Evolutionary conservation across 306 rosid species (phyloP).

Genomic region (Medicago truncatula): MtrunA17r5.0-ANR NC_053048.1:40998501-40999000

Average conservation of each 20-base stretch:
- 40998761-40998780: slow-evolving; percentile 88
- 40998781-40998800: slow-evolving; percentile 92
- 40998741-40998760: slow-evolving; percentile 34
- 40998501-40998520: slow-evolving; percentile 98
- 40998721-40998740: too few relatives aligned
- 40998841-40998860: too few relatives aligned
- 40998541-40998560: slow-evolving; percentile 85
- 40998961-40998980: too few relatives aligned
- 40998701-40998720: slow-evolving; percentile 37
- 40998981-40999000: too few relatives aligned
- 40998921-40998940: too few relatives aligned
- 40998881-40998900: too few relatives aligned
- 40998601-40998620: slow-evolving; percentile 33
- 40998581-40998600: slow-evolving; percentile 36
- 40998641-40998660: slow-evolving; percentile 77
- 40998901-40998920: too few relatives aligned
- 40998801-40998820: slow-evolving; percentile 75
- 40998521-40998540: slow-evolving; percentile 95
- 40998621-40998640: slow-evolving; percentile 73
- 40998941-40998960: too few relatives aligned
- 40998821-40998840: too few relatives aligned
- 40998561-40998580: slow-evolving; percentile 31
- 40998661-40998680: slow-evolving; percentile 88
- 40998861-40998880: too few relatives aligned
- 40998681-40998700: slow-evolving; percentile 73